These are phyloP conservation scores for Aphanomyces cochlioides DNA, from an alignment of 352 stramenopile species.

Conservation along the genomic window DNA sequence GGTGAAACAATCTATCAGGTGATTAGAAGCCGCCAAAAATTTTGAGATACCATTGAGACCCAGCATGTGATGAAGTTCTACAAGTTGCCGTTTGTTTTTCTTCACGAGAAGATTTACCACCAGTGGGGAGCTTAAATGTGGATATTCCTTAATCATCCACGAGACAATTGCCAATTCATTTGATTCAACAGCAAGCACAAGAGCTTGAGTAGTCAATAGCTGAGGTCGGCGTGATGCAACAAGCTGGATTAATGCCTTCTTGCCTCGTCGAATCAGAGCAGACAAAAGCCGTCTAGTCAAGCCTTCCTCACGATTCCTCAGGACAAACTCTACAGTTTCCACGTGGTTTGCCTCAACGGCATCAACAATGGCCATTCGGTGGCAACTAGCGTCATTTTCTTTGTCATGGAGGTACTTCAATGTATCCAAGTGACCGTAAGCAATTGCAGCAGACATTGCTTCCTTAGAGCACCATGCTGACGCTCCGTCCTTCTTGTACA, in stretches of 20 bases:
- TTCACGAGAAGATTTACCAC: not conserved
- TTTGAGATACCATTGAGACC: not conserved
- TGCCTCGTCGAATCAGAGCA: not conserved
- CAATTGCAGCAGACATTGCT: not conserved
- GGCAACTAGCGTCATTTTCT: not conserved
- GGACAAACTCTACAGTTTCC: not conserved
- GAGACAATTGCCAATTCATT: too few relatives aligned
- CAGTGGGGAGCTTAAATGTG: not conserved
- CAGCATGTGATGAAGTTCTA: not conserved
- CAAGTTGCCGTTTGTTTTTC: not conserved
- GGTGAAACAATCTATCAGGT: not conserved
- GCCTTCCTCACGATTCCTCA: not conserved
- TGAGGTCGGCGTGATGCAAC: not conserved
- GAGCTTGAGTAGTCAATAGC: not conserved
- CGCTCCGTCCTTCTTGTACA: not conserved
- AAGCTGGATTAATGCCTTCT: not conserved
- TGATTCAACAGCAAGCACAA: not conserved
- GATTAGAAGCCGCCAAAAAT: too few relatives aligned
- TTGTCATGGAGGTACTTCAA: not conserved
- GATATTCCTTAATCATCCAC: not conserved
- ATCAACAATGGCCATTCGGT: conserved; percentile 4
- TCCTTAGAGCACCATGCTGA: not conserved
- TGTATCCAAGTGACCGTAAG: not conserved
- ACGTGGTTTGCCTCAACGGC: not conserved
- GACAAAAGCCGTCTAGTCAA: not conserved